These are phyloP conservation scores for Colletotrichum noveboracense DNA, from an alignment of 2,329 filamentous ascomycete species.

Conservation along the genomic window DNA sequence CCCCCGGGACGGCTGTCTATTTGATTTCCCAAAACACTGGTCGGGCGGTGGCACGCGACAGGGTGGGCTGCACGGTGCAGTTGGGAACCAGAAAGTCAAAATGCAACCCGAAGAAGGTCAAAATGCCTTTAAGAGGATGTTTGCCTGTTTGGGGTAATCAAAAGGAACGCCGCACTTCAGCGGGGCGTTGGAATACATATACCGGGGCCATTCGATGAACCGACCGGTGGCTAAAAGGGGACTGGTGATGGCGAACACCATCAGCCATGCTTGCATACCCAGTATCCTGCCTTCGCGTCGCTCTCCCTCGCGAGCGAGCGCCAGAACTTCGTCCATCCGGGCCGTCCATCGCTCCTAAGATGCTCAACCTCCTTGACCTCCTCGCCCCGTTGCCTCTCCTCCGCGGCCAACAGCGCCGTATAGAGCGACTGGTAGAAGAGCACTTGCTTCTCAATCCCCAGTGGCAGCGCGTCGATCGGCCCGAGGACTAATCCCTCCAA, in stretches of 20 bases:
- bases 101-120: not conserved
- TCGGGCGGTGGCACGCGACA: not conserved
- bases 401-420: conserved; percentile 2
- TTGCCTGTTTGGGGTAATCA: not conserved
- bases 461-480: conserved; percentile 13
- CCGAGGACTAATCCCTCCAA: not conserved
- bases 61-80: not conserved
- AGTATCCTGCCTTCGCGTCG: conserved; percentile 9
- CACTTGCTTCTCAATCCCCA: not conserved
- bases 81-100: not conserved
- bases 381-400: not conserved
- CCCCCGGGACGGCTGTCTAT: not conserved
- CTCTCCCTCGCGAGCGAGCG: not conserved
- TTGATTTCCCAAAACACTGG: not conserved
- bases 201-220: not conserved
- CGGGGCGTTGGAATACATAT: not conserved
- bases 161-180: not conserved
- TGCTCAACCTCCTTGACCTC: conserved; percentile 16
- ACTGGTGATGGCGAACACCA: not conserved
- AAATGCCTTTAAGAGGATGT: conserved; percentile 11
- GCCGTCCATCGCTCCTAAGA: conserved; percentile 9
- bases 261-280: conserved; percentile 21
- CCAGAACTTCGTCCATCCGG: conserved; percentile 22
- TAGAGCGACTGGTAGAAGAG: conserved; percentile 21
- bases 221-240: not conserved